Conservation (phyloP, 2,329 filamentous ascomycete species). For the Neocucurbitaria cava region DNA sequence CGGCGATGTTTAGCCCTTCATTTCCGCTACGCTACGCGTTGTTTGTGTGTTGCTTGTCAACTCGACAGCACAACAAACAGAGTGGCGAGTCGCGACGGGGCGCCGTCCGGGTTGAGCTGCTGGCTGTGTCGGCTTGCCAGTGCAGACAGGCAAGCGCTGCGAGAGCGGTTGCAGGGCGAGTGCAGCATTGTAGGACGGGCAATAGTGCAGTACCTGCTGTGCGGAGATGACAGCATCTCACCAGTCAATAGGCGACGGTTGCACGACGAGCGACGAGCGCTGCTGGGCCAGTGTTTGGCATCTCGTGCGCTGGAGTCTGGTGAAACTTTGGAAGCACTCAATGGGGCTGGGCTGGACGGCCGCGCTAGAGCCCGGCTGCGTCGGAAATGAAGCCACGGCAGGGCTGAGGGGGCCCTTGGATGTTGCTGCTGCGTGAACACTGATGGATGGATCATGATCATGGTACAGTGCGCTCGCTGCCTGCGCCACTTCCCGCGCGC, state of each 20-base stretch:
- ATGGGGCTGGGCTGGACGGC: no score
- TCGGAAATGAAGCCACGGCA: conserved; percentile 3
- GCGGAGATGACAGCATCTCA: conserved; percentile 27
- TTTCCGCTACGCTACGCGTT: conserved; percentile 46
- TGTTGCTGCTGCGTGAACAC: no score
- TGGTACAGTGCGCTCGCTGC: no score
- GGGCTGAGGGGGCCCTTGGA: neutral
- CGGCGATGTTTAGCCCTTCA: conserved; percentile 35
- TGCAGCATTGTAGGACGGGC: conserved; percentile 17
- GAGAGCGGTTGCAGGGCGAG: neutral
- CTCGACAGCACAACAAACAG: conserved; percentile 36
- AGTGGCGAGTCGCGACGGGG: no score
- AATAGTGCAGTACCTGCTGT: conserved; percentile 29
- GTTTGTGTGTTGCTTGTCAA: conserved; percentile 37
- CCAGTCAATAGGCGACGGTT: conserved; percentile 31
- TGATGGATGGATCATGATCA: neutral
- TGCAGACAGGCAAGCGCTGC: conserved; percentile 7
- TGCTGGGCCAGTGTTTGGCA: conserved; percentile 25
- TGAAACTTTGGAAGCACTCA: no score
- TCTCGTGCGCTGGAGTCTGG: no score
- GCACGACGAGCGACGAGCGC: conserved; percentile 30
- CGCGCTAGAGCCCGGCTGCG: conserved; percentile 2
- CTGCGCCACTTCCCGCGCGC: neutral
- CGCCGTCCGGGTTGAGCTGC: no score
- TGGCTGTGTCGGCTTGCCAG: neutral